Percentiles rank a stretch among this genome's conserved stretches.
Evolutionary conservation across 2,329 filamentous ascomycete species (phyloP).

Genomic region (Endothia cerciana): DNA sequence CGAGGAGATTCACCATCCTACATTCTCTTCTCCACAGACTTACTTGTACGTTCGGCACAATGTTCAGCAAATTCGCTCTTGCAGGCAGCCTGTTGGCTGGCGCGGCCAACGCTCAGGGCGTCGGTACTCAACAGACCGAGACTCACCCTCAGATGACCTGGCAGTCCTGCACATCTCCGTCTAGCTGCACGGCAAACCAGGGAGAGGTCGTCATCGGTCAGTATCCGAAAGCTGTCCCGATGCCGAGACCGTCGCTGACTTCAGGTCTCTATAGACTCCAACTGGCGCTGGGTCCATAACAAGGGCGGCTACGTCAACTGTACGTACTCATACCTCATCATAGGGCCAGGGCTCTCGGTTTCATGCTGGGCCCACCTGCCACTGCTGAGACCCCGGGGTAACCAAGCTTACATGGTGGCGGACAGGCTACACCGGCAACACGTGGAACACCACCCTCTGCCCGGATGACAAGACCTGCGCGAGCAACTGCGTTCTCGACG

Average conservation of each 20-base stretch:
- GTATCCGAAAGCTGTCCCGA: not conserved
- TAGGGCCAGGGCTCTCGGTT: not conserved
- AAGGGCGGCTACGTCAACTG: slow-evolving; percentile 52
- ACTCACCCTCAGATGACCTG: slow-evolving; percentile 57
- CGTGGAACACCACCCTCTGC: slow-evolving; percentile 52
- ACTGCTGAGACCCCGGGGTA: not conserved
- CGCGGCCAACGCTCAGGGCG: slow-evolving; percentile 48
- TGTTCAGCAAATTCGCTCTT: slow-evolving; percentile 16
- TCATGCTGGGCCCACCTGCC: too few species aligned
- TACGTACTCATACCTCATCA: slow-evolving; percentile 20
- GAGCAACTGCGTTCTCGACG: slow-evolving; percentile 59
- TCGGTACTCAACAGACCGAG: slow-evolving; percentile 50
- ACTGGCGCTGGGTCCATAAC: slow-evolving; percentile 62
- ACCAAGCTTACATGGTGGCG: not conserved
- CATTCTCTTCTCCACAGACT: slow-evolving; percentile 5
- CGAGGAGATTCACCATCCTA: not conserved
- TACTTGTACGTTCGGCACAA: not conserved
- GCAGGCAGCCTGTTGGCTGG: slow-evolving; percentile 17
- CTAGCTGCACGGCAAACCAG: slow-evolving; percentile 51
- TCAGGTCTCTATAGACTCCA: slow-evolving; percentile 46
- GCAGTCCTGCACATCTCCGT: slow-evolving; percentile 52
- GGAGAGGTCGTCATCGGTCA: slow-evolving; percentile 54
- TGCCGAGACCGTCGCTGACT: not conserved
- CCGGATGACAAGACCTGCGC: slow-evolving; percentile 54
- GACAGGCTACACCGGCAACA: slow-evolving; percentile 48